A percentile compares a stretch with the other conserved stretches of the same genome.
phyloP scores from a whole-genome alignment of 257 asterid species.

The Nicotiana tomentosiformis region DNA sequence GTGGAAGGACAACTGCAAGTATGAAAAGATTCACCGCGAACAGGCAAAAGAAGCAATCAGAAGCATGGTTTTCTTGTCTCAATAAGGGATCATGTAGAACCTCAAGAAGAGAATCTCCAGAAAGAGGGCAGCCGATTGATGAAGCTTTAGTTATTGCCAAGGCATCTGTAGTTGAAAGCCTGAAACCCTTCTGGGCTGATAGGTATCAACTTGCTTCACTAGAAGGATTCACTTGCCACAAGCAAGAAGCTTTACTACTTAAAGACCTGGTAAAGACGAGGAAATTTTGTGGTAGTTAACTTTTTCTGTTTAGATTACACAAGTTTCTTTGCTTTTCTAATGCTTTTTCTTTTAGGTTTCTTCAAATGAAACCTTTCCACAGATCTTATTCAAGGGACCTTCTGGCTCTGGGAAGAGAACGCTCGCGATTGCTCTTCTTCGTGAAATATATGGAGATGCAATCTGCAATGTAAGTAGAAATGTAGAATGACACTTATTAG shows the following conservation, averaged over 20 bases:
- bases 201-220: slow-evolving; percentile 62
- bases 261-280: slow-evolving; percentile 48
- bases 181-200: slow-evolving; percentile 80
- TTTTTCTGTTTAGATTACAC: background rate
- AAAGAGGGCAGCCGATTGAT: slow-evolving; percentile 42
- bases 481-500: background rate
- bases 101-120: slow-evolving; percentile 45
- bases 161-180: slow-evolving; percentile 63
- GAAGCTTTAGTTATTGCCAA: slow-evolving; percentile 65
- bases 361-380: slow-evolving; percentile 43
- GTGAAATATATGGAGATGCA: slow-evolving; percentile 61
- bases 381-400: slow-evolving; percentile 63
- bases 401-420: slow-evolving; percentile 80
- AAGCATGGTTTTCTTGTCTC: slow-evolving; percentile 66
- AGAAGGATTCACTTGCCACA: slow-evolving; percentile 63
- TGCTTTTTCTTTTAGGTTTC: slow-evolving; percentile 28
- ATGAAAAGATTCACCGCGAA: slow-evolving; percentile 43
- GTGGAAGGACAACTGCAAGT: slow-evolving; percentile 53
- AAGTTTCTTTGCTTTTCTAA: background rate
- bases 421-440: slow-evolving; percentile 59
- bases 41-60: slow-evolving; percentile 47
- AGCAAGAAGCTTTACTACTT: slow-evolving; percentile 63
- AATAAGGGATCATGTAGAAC: slow-evolving; percentile 59
- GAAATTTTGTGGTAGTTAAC: background rate
- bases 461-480: slow-evolving; percentile 50